These are phyloP conservation scores for Chaetomiaceae sp. DNA, from an alignment of 2,329 filamentous ascomycete species.

Conservation along the genomic window DNA sequence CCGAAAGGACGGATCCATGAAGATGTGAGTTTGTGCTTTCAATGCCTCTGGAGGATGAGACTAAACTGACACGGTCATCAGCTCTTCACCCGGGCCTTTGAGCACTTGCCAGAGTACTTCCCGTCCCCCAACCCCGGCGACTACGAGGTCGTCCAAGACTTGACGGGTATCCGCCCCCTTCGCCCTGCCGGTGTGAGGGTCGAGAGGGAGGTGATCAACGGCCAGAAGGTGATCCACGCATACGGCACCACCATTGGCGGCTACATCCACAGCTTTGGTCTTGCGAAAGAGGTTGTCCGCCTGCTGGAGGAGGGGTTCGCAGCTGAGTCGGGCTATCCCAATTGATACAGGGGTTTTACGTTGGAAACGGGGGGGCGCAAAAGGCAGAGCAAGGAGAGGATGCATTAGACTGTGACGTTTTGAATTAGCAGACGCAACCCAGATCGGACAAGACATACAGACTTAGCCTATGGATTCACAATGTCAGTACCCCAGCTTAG, in stretches of 20 bases:
- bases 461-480: no score
- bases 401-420: no score
- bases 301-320: constrained; percentile 10
- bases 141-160: constrained; percentile 14
- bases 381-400: no score
- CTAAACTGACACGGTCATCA: background rate
- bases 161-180: constrained; percentile 16
- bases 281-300: constrained; percentile 8
- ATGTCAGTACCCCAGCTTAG: no score
- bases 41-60: no score
- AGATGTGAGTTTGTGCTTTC: constrained; percentile 5
- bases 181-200: constrained; percentile 11
- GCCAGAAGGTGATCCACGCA: constrained; percentile 19
- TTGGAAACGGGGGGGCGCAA: no score
- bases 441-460: no score
- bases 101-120: constrained; percentile 17
- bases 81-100: constrained; percentile 14
- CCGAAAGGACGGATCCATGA: background rate
- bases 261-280: constrained; percentile 24
- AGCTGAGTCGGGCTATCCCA: background rate
- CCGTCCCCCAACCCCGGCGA: constrained; percentile 11
- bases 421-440: no score
- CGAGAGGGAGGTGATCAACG: constrained; percentile 16
- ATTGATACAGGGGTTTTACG: no score
- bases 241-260: constrained; percentile 23